phyloP scores from a whole-genome alignment of 2,329 filamentous ascomycete genomes.

The Neonectria coccinea region DNA sequence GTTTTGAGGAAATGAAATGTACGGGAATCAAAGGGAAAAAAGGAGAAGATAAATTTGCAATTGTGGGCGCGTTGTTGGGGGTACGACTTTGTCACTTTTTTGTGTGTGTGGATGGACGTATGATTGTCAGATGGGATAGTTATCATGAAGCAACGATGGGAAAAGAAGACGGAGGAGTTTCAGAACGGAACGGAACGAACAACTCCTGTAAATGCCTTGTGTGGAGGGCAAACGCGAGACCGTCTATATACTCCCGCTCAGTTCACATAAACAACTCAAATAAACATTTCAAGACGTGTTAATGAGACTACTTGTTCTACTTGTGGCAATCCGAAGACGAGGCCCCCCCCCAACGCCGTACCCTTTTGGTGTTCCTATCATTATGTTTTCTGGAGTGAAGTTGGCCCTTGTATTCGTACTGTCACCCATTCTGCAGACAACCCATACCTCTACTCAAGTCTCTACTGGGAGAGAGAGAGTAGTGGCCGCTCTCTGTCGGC shows the following conservation, averaged over 20 bases:
- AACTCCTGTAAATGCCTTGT: slow-evolving; percentile 7
- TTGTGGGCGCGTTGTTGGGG: neutral
- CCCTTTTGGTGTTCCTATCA: neutral
- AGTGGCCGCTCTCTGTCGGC: too few relatives aligned
- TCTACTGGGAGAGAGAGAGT: too few relatives aligned
- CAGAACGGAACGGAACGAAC: slow-evolving; percentile 1
- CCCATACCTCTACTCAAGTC: too few relatives aligned
- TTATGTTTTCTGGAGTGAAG: neutral
- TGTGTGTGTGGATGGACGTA: slow-evolving; percentile 1
- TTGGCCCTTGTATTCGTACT: neutral
- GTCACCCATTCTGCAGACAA: neutral
- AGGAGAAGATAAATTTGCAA: neutral
- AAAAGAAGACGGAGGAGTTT: slow-evolving; percentile 14
- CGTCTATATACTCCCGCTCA: slow-evolving; percentile 14
- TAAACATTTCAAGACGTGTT: neutral
- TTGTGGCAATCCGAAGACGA: neutral
- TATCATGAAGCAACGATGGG: slow-evolving; percentile 7
- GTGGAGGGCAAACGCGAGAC: slow-evolving; percentile 15
- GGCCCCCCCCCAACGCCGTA: neutral
- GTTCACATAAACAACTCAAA: slow-evolving; percentile 2
- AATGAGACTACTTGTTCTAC: neutral
- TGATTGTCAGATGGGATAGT: neutral
- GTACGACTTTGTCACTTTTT: neutral
- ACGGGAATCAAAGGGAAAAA: neutral
- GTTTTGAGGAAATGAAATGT: slow-evolving; percentile 62